These are phyloP conservation scores for Entelexis paramagnoliae DNA, from an alignment of 1,139 yeast species.

Conservation along the genomic window DNA sequence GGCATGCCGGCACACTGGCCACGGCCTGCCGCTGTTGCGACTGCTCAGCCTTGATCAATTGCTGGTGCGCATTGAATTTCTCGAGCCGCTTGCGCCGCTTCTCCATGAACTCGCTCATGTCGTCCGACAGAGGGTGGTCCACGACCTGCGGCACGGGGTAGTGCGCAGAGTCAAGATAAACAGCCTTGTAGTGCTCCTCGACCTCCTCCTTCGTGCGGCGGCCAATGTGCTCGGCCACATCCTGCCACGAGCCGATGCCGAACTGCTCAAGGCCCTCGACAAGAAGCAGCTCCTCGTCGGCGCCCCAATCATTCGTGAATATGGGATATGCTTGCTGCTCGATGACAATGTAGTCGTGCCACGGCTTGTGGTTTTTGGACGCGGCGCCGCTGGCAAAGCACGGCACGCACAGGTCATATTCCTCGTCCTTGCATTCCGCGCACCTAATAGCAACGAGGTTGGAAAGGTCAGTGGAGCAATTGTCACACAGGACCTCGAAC, in stretches of 20 bases:
- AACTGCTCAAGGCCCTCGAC: constrained; percentile 85
- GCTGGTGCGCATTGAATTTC: constrained; percentile 46
- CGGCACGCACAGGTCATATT: constrained; percentile 92
- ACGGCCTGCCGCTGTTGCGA: constrained; percentile 38
- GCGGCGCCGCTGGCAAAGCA: constrained; percentile 81
- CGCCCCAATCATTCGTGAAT: constrained; percentile 89
- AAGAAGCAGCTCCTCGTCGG: constrained; percentile 83
- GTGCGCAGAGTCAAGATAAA: constrained; percentile 55
- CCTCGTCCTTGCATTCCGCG: constrained; percentile 63
- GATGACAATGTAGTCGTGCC: constrained; percentile 82
- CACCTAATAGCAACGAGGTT: constrained; percentile 82
- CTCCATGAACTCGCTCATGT: constrained; percentile 51
- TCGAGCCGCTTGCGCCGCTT: constrained; percentile 65
- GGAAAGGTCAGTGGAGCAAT: constrained; percentile 89
- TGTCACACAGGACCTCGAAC: constrained; percentile 70
- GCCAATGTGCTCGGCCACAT: constrained; percentile 89
- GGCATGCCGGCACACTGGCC: constrained; percentile 91
- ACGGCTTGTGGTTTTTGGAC: constrained; percentile 83
- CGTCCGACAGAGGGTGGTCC: constrained; percentile 48
- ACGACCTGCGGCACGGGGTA: constrained; percentile 70
- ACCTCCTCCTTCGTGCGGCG: constrained; percentile 88
- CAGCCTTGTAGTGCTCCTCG: constrained; percentile 61
- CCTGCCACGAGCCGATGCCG: constrained; percentile 97
- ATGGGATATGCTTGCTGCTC: constrained; percentile 95
- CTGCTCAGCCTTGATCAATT: constrained; percentile 27